A percentile compares a stretch with the other conserved stretches of the same genome.
phyloP scores from a whole-genome alignment of 352 stramenopile genomes.

The Nothophytophthora sp. region DNA sequence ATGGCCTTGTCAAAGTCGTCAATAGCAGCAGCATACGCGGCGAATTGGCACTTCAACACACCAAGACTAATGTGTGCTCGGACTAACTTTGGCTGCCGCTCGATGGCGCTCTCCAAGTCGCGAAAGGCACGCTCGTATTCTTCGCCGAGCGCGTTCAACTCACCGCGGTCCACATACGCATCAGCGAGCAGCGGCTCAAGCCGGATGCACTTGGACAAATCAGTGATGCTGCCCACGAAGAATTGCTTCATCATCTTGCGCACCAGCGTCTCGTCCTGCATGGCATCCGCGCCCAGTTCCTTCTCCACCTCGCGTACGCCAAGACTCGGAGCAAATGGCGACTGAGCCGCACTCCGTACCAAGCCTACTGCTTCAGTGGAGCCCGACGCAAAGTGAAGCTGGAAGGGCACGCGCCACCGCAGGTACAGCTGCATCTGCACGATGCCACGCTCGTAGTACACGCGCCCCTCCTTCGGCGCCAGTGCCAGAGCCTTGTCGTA shows the following conservation, averaged over 20 bases:
- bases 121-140: slow-evolving; percentile 65
- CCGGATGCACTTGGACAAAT: slow-evolving; percentile 68
- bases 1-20: slow-evolving; percentile 70
- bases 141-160: slow-evolving; percentile 61
- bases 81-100: slow-evolving; percentile 47
- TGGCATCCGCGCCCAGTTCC: slow-evolving; percentile 35
- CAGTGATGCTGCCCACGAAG: slow-evolving; percentile 49
- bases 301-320: slow-evolving; percentile 48
- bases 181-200: slow-evolving; percentile 56
- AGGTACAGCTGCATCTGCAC: slow-evolving; percentile 75
- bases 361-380: neutral
- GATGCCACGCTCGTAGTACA: slow-evolving; percentile 77
- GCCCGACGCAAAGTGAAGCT: slow-evolving; percentile 38
- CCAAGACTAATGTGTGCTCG: slow-evolving; percentile 63
- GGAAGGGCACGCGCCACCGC: slow-evolving; percentile 55
- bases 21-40: slow-evolving; percentile 60
- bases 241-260: slow-evolving; percentile 53
- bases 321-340: slow-evolving; percentile 46
- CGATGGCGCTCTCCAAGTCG: slow-evolving; percentile 56
- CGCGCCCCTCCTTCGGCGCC: slow-evolving; percentile 53
- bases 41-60: slow-evolving; percentile 83
- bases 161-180: slow-evolving; percentile 67
- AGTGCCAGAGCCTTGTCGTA: slow-evolving; percentile 68
- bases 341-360: slow-evolving; percentile 8
- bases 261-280: slow-evolving; percentile 51